Evolutionary conservation across 169 alveolate genomes (phyloP).

Genomic region (Eimeria tenella): DNA sequence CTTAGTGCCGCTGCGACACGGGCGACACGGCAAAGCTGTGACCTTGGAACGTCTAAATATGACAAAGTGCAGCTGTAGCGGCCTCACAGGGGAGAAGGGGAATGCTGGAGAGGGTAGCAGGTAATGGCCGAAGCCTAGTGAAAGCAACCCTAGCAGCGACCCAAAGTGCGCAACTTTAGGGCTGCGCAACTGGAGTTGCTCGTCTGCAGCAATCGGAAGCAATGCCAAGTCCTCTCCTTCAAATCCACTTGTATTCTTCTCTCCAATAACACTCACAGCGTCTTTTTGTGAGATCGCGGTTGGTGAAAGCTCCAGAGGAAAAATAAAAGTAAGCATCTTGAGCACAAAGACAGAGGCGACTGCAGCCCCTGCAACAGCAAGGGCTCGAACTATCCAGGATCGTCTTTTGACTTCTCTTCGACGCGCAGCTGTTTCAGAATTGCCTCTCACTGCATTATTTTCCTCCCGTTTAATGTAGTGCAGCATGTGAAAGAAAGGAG

Average conservation of each 20-base stretch:
- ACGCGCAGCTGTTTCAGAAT: neutral
- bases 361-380: conserved; percentile 18
- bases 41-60: conserved; percentile 32
- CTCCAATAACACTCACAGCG: neutral
- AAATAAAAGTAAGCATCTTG: neutral
- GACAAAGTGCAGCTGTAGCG: conserved; percentile 71
- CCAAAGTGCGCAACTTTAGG: neutral
- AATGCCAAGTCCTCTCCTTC: neutral
- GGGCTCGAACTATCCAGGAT: neutral
- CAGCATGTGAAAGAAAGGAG: conserved; percentile 5
- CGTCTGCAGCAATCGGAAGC: neutral
- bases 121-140: conserved; percentile 17
- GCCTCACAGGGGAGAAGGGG: conserved; percentile 55
- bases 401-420: neutral
- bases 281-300: neutral
- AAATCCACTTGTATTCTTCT: neutral
- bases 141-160: conserved; percentile 33
- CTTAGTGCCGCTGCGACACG: neutral
- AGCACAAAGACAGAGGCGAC: neutral
- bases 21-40: neutral
- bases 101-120: neutral
- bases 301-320: neutral
- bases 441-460: neutral
- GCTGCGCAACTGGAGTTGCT: neutral
- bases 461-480: neutral